Evolutionary conservation across 1,139 yeast genomes (phyloP).

Genomic region (Geotrichum siamense): DNA sequence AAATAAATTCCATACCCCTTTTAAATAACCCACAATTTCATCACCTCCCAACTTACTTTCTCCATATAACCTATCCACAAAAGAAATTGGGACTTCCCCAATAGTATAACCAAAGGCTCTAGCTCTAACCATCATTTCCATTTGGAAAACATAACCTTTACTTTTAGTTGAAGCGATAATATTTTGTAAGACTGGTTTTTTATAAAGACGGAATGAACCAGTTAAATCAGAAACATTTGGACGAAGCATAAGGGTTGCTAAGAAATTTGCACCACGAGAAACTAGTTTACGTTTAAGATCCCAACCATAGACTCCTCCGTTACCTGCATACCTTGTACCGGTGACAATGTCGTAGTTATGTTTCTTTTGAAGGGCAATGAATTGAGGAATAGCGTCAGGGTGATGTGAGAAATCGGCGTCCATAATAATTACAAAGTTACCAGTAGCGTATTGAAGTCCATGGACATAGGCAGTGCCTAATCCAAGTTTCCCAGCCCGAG

Average conservation of each 20-base stretch:
- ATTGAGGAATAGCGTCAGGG: constrained; percentile 73
- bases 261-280: constrained; percentile 74
- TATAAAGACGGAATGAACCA: constrained; percentile 72
- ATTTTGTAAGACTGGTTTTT: constrained; percentile 59
- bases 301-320: constrained; percentile 85
- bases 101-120: constrained; percentile 61
- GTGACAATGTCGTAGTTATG: constrained; percentile 69
- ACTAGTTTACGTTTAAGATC: constrained; percentile 74
- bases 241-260: constrained; percentile 64
- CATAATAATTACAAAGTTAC: constrained; percentile 74
- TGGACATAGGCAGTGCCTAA: constrained; percentile 79
- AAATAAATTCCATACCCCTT: constrained; percentile 68
- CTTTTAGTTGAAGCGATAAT: constrained; percentile 65
- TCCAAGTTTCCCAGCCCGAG: constrained; percentile 75
- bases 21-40: constrained; percentile 70
- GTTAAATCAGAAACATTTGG: constrained; percentile 73
- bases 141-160: constrained; percentile 80
- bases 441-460: constrained; percentile 65
- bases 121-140: constrained; percentile 88
- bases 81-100: constrained; percentile 75
- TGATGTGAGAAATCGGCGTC: constrained; percentile 80
- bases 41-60: constrained; percentile 78
- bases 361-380: constrained; percentile 60
- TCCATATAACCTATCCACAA: constrained; percentile 75
- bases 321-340: constrained; percentile 77